Evolutionary conservation across 257 asterid genomes (phyloP).

Genomic region (Paraleonurus japonicus): DNA sequence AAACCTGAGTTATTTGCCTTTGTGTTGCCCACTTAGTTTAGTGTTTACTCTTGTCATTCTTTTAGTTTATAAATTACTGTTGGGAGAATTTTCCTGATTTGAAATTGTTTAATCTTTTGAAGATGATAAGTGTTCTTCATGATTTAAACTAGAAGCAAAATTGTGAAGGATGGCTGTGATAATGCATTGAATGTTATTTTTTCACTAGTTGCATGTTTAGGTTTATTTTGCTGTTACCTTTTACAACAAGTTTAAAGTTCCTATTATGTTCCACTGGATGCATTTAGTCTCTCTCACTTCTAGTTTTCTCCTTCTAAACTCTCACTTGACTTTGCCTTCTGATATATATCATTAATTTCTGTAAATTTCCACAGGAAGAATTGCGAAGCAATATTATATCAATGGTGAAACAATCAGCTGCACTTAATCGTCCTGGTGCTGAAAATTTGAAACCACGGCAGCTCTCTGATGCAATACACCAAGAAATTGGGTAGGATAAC

Average conservation of each 20-base stretch:
- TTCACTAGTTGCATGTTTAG: neutral
- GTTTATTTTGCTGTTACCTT: neutral
- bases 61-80: neutral
- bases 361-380: slow-evolving; percentile 51
- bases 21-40: neutral
- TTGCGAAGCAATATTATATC: slow-evolving; percentile 61
- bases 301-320: neutral
- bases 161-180: neutral
- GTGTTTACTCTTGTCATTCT: neutral
- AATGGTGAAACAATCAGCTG: slow-evolving; percentile 68
- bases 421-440: slow-evolving; percentile 71
- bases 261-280: slow-evolving; percentile 7
- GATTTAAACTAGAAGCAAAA: neutral
- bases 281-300: neutral
- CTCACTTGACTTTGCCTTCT: slow-evolving; percentile 19
- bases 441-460: slow-evolving; percentile 89
- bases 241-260: neutral
- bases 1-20: neutral
- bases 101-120: neutral
- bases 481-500: slow-evolving; percentile 77
- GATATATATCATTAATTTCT: neutral
- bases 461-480: slow-evolving; percentile 91
- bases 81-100: neutral
- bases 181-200: neutral
- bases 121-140: neutral